Evolutionary conservation across 768 basidiomycete genomes (phyloP).

Genomic region (Asterophora lycoperdoides): DNA sequence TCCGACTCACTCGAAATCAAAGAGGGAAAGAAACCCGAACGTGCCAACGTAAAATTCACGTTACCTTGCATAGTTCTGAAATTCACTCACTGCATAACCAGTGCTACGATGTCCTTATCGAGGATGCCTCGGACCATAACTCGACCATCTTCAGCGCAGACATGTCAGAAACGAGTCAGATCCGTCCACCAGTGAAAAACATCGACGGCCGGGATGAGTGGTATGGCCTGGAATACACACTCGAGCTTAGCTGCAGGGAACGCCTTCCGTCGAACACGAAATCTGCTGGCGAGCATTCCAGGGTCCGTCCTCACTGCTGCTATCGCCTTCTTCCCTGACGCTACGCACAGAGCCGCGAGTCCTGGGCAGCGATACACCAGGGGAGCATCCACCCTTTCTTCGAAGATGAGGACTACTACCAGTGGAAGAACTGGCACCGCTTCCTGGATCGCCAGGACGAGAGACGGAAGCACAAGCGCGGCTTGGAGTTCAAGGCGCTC

Average conservation of each 20-base stretch:
- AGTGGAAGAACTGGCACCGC: constrained; percentile 45
- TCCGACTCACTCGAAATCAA: constrained; percentile 29
- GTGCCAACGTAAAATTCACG: constrained; percentile 20
- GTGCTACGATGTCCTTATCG: constrained; percentile 17
- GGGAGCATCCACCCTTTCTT: constrained; percentile 34
- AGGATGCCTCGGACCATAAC: neutral
- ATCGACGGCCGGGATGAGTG: constrained; percentile 32
- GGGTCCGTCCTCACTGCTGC: constrained; percentile 20
- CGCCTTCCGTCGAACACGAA: constrained; percentile 28
- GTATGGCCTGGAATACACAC: constrained; percentile 41
- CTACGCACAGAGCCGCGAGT: constrained; percentile 33
- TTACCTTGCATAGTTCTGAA: neutral
- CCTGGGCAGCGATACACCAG: constrained; percentile 40
- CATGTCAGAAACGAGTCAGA: neutral
- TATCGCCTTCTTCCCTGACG: neutral
- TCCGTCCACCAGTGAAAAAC: neutral
- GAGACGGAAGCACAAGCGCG: constrained; percentile 26
- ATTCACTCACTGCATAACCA: constrained; percentile 11
- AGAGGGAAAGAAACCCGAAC: constrained; percentile 36
- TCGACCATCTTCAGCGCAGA: neutral
- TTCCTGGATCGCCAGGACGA: constrained; percentile 37
- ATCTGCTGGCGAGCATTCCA: constrained; percentile 36
- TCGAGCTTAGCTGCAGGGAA: constrained; percentile 38
- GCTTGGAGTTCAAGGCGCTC: constrained; percentile 28
- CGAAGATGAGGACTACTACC: constrained; percentile 38